Base-by-base conservation (phyloP, 345 rosid genomes). In the Eucalyptus curtisii region DNA sequence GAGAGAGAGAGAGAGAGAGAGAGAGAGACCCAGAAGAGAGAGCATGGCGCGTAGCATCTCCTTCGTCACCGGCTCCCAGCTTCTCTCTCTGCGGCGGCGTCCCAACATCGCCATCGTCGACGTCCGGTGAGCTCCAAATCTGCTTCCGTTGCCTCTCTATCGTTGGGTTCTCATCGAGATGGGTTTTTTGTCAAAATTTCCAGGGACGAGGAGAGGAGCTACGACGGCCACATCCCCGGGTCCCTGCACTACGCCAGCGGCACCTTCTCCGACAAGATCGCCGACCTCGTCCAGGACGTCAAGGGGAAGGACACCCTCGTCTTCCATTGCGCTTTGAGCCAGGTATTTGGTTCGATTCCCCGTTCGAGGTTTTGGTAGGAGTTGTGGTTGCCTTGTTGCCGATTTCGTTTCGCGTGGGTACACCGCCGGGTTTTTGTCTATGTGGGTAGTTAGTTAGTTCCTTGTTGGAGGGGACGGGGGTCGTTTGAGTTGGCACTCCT, bases 271-370 rank as follows among this genome's bases (percentile, higher is more conserved):
- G 96, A 96, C 79, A 95, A 90, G 95, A 96, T 97, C 91, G 87
- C 99, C 89, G 90, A 95, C 93, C 96, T 97, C 71, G 89, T 96
- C 88, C 97, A 94, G 64, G 92, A 94, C 47, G 96, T 96, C 86
- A 93, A 94, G 89, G 98, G 96, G 53, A 97, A 96, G 93, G 99
- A 97, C 90, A 97, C 99, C 86, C 96, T 97, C 87, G 98, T 97
- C 88, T 97, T 97, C 90, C 99, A 97, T 87, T 97, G 99, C 90
- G 98, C 99, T 91, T 88, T 97, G 88, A 97, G 99, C 95, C 98
- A 97, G 99, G 99, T 97, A 84, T 86, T 49, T 59, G 42, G 9
- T 30, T 4, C 16, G 87, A 87, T 24, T 48, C 89, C 53, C 61
- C 52, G 80, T 44, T 19, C 42, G 10, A 37, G 22, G 27, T 68